Base-by-base conservation (phyloP, 1,139 yeast species). In the Candida sp. region DNA sequence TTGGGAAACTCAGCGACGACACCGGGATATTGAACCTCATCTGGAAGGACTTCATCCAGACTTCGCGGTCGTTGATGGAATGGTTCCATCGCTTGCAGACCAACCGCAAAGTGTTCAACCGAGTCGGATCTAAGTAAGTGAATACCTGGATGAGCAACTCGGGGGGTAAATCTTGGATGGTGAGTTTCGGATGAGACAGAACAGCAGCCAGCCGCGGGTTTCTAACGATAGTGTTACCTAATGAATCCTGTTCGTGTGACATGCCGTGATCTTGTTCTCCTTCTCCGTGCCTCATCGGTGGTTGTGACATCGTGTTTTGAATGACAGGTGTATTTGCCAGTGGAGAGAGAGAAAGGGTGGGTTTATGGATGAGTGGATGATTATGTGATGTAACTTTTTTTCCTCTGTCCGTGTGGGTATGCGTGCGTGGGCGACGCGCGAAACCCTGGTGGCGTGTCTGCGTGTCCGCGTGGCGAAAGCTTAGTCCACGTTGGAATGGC, bases 31-130 rank as follows among this genome's bases (percentile, higher is more conserved):
- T 74, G 56, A 81, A 81, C 49, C 73, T 74, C 27, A 73, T 61
- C 27, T 69, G 66, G 59, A 87, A 85, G 23, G 87, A 75, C 49
- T 75, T 77, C 59, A 77, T 77, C 93, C 93, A 87, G 5, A 86
- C 75, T 46, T 78, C 79, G 54, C 81, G 81, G 61, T 86, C 86
- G 53, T 77, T 76, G 4, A 85, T 77, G 5, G 84, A 73, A 42
- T 62, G 60, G 51, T 79, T 67, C 81, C 90, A 83, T 22, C 70
- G 63, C 41, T 68, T 75, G 58, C 90, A 85, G 3, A 86, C 88
- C 42, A 76, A 66, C 31, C 85, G 74, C 22, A 84, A 63, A 26
- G 68, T 68, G 48, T 73, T 69, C 41, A 87, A 70, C 46, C 86
- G 84, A 9, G 72, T 63, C 3, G 87, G 83, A 48, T 85, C 89